A percentile compares a stretch with the other conserved stretches of the same genome.
phyloP scores from a whole-genome alignment of 495 filamentous ascomycete species.

The Penicillium fimorum region DNA sequence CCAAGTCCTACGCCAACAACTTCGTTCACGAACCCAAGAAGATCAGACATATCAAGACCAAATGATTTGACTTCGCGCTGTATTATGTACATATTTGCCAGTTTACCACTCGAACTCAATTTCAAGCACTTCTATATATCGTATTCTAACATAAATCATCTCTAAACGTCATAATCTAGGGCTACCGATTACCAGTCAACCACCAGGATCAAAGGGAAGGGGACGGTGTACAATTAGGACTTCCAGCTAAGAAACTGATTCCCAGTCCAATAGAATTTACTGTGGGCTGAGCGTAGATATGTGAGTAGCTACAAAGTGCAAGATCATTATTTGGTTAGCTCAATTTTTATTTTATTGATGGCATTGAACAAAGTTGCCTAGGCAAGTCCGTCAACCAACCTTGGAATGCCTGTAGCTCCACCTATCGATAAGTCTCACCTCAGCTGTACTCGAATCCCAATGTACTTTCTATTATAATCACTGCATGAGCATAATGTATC shows the following conservation, averaged over 20 bases:
- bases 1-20: constrained; percentile 97
- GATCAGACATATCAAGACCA: constrained; percentile 90
- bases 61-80: constrained; percentile 55
- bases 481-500: neutral
- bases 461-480: neutral
- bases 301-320: neutral
- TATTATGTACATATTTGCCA: constrained; percentile 47
- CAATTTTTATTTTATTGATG: neutral
- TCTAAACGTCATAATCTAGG: neutral
- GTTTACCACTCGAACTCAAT: constrained; percentile 22
- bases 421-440: neutral
- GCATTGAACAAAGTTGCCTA: neutral
- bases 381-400: neutral
- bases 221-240: neutral
- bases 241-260: neutral
- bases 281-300: neutral
- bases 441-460: neutral
- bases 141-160: neutral
- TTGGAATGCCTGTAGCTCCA: neutral
- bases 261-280: neutral
- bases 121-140: neutral
- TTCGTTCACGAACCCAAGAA: constrained; percentile 81
- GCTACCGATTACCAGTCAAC: neutral
- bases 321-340: neutral
- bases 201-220: neutral